These are phyloP conservation scores for Geosmithia putterillii DNA, from an alignment of 2,329 filamentous ascomycete species.

Conservation along the genomic window DNA sequence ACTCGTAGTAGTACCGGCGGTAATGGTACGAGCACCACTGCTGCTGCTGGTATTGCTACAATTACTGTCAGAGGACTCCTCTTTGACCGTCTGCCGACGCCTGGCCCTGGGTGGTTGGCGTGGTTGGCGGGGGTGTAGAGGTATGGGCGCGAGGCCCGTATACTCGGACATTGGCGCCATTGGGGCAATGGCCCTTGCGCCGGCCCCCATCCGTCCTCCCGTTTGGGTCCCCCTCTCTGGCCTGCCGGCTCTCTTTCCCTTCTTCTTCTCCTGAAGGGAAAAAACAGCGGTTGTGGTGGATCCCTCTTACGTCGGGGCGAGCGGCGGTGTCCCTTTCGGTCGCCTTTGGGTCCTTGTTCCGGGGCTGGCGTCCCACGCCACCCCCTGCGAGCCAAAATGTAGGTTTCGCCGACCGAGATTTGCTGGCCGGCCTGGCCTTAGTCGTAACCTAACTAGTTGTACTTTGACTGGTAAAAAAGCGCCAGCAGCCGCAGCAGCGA, in stretches of 20 bases:
- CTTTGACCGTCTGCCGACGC: background rate
- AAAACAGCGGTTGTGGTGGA: background rate
- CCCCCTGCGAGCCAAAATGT: too few relatives aligned
- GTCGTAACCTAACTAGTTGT: too few relatives aligned
- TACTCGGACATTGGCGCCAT: background rate
- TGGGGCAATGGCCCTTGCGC: background rate
- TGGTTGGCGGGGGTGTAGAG: background rate
- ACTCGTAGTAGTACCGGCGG: background rate
- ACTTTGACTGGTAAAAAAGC: too few relatives aligned
- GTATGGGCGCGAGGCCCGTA: background rate
- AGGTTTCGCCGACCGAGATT: too few relatives aligned
- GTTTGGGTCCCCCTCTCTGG: background rate
- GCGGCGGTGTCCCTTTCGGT: background rate
- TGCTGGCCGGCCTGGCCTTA: too few relatives aligned
- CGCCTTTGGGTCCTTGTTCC: too few relatives aligned
- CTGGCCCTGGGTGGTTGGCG: too few relatives aligned
- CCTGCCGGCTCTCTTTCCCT: background rate
- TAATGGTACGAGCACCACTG: too few relatives aligned
- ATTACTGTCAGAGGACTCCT: background rate
- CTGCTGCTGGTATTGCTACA: background rate
- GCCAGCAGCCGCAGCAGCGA: too few relatives aligned
- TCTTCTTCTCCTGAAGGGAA: background rate
- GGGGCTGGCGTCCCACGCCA: too few relatives aligned
- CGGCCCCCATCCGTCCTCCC: background rate
- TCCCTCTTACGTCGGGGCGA: background rate